Evolutionary conservation across 202 grass and related monocot species (phyloP), one percentile per base, ranked within the genome.

Genomic region (Cymbopogon flexuosus): DNA sequence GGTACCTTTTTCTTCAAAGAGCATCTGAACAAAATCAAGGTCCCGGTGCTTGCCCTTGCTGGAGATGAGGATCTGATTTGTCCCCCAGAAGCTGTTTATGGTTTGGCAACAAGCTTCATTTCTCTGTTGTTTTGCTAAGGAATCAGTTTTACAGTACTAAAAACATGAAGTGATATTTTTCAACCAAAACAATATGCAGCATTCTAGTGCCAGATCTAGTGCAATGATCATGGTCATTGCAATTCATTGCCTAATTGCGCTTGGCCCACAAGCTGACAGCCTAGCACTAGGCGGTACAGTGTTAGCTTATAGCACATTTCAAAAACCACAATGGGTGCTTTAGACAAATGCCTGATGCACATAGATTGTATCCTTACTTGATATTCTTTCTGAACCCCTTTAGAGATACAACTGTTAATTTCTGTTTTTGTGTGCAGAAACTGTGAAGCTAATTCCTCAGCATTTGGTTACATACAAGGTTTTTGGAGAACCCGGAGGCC

Each of bases 51-150:
- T 88, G 87, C 96, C 57, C 84, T 98, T 73, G 96, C 96, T 61
- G 96, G 90, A 86, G 92, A 98, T 30, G 82, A 86, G 78, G 96
- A 98, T 88, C 40, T 91, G 70, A 95, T 98, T 86, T 93, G 90
- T 37, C 96, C 92, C 68, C 96, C 90, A 68, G 90, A 93, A 88
- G 96, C 96, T 80, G 96, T 95, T 52, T 83, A 91, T 15, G 96
- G 96, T 98, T 39, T 79, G 79, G 60, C 33, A 62, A 74, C 22
- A 4, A 47, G 5, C 59, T 75, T 24, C 62, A 77, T 16, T 73
- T 84, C 72, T 36, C 13, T 78, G 11, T 68, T 67, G 34, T 51
- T 85, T 60, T 62, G 18, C 66, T 7, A 3, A 57, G 10, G 58
- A 16, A 37, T 14, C 27, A 18, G 10, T 40, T 72, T 29, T 35